A percentile compares a stretch with the other conserved stretches of the same genome.
Conservation (phyloP, 176 grass and related monocot species). For the Zea luxurians region DNA sequence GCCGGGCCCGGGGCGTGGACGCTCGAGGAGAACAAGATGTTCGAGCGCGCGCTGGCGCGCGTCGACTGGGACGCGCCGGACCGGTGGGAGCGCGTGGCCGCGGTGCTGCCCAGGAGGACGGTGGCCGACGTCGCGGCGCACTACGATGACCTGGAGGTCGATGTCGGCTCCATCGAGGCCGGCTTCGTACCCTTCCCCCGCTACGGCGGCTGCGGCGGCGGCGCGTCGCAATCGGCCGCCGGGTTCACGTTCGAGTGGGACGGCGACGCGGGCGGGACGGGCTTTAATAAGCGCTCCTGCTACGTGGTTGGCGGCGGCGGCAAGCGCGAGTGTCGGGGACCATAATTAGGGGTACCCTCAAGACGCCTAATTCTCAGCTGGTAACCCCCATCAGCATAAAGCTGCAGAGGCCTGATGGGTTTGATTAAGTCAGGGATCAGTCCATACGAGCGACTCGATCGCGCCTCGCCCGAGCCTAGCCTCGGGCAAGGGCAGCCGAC, state of each 20-base stretch:
- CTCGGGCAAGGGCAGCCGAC: too few relatives aligned
- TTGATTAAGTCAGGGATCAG: too few relatives aligned
- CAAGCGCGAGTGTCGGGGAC: slow-evolving; percentile 64
- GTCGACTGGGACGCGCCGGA: slow-evolving; percentile 69
- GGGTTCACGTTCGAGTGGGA: slow-evolving; percentile 80
- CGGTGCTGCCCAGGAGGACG: slow-evolving; percentile 58
- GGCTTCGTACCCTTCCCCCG: slow-evolving; percentile 71
- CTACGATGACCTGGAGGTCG: slow-evolving; percentile 70
- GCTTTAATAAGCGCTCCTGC: slow-evolving; percentile 55
- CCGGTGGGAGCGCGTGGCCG: slow-evolving; percentile 68
- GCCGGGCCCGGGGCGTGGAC: slow-evolving; percentile 51
- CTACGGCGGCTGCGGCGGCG: slow-evolving; percentile 33
- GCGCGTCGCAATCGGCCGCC: not conserved
- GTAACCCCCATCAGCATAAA: too few relatives aligned
- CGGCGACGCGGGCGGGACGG: slow-evolving; percentile 18
- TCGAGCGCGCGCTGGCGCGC: slow-evolving; percentile 72
- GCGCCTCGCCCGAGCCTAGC: too few relatives aligned
- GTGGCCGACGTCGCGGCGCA: slow-evolving; percentile 58
- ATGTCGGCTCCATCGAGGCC: slow-evolving; percentile 81
- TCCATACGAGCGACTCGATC: too few relatives aligned
- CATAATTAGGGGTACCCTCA: slow-evolving; percentile 14
- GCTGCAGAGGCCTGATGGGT: too few relatives aligned
- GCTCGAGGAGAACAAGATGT: slow-evolving; percentile 79
- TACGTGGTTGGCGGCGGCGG: slow-evolving; percentile 51
- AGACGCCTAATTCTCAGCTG: too few relatives aligned